These are phyloP conservation scores for Cutaneotrichosporon arboriforme DNA, from an alignment of 1,284 basidiomycete genomes.

Conservation along the genomic window DNA sequence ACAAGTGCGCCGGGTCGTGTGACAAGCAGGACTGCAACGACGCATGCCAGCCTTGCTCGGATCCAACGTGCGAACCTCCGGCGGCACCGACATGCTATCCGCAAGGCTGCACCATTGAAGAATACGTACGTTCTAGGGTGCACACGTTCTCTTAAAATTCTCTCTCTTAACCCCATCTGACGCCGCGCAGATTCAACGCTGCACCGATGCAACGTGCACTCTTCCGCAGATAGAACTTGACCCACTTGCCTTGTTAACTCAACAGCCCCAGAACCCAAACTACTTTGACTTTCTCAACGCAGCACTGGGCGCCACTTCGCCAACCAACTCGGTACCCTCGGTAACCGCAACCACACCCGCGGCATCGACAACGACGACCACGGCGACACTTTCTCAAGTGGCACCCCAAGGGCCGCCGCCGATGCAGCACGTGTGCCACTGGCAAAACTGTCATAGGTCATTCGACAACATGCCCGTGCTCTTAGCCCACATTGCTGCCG, in stretches of 20 bases:
- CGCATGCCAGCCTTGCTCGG: constrained; percentile 5
- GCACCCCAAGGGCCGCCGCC: neutral
- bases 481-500: constrained; percentile 50
- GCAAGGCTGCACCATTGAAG: constrained; percentile 29
- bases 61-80: constrained; percentile 3
- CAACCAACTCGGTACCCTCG: too few species aligned
- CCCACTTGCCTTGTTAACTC: constrained; percentile 8
- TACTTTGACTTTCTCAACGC: constrained; percentile 8
- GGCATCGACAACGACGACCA: neutral
- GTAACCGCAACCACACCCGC: neutral
- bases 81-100: constrained; percentile 12
- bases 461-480: constrained; percentile 50
- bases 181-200: constrained; percentile 44
- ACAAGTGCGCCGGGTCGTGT: constrained; percentile 1
- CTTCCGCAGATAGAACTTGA: constrained; percentile 3
- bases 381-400: neutral
- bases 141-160: too few species aligned
- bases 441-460: constrained; percentile 49
- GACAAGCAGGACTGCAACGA: constrained; percentile 5
- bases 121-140: constrained; percentile 41
- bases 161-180: constrained; percentile 1
- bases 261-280: neutral
- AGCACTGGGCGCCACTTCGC: constrained; percentile 5
- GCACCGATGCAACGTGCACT: constrained; percentile 17
- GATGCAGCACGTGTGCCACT: constrained; percentile 42